Percentiles rank a stretch among this genome's conserved stretches.
These are phyloP conservation scores for Paramecium caudatum DNA, from an alignment of 73 alveolate species.

Conservation along the genomic window DNA sequence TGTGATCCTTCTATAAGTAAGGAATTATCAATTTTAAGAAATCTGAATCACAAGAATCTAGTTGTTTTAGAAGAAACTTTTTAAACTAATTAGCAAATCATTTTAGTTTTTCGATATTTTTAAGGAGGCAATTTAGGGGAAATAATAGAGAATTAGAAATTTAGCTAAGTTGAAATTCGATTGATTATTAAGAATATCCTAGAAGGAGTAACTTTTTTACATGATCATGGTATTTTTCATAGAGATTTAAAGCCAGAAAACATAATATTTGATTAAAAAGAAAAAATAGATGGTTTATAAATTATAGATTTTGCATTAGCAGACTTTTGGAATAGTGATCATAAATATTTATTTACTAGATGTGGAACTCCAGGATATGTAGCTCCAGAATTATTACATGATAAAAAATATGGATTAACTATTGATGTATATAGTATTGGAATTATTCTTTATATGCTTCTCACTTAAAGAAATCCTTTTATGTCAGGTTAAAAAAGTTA, in stretches of 20 bases:
- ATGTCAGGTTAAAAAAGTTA: slow-evolving; percentile 1
- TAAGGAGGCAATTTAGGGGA: slow-evolving; percentile 63
- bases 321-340: background rate
- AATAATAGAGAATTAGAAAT: background rate
- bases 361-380: slow-evolving; percentile 79
- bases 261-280: background rate
- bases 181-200: background rate
- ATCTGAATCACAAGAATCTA: slow-evolving; percentile 46
- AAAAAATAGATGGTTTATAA: background rate
- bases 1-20: background rate
- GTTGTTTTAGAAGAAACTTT: slow-evolving; percentile 50
- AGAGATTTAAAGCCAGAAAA: slow-evolving; percentile 50
- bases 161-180: slow-evolving; percentile 9
- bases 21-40: slow-evolving; percentile 66
- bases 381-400: slow-evolving; percentile 73
- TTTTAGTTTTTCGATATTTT: slow-evolving; percentile 52
- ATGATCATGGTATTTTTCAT: slow-evolving; percentile 23
- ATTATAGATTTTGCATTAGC: slow-evolving; percentile 45
- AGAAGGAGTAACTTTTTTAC: slow-evolving; percentile 1
- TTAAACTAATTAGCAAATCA: slow-evolving; percentile 10
- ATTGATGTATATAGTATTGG: slow-evolving; percentile 53
- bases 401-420: slow-evolving; percentile 76
- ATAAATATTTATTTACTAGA: slow-evolving; percentile 54
- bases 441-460: background rate
- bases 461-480: slow-evolving; percentile 74